A percentile compares a stretch with the other conserved stretches of the same genome.
Evolutionary conservation across 1,284 basidiomycete species (phyloP).

Genomic region (Wallemia hederae): DNA sequence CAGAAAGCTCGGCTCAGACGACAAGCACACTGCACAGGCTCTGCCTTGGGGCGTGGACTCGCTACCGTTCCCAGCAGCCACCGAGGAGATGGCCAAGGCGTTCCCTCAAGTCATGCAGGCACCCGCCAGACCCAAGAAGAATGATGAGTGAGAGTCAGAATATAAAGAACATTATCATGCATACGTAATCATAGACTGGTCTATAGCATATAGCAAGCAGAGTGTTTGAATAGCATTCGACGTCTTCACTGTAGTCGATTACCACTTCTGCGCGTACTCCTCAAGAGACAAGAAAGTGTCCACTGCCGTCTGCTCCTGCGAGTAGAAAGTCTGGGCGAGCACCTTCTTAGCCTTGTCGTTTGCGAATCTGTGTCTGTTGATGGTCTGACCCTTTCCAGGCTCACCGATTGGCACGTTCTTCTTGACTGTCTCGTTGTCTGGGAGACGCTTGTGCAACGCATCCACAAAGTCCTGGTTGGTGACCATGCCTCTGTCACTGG

Average conservation of each 20-base stretch:
- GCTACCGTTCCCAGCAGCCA: conserved; percentile 78
- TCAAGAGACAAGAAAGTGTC: background rate
- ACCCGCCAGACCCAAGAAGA: background rate
- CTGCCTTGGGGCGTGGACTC: conserved; percentile 51
- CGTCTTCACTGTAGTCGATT: background rate
- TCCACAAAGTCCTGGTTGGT: background rate
- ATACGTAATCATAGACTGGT: too few relatives aligned
- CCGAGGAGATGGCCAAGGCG: conserved; percentile 35
- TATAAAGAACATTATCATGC: background rate
- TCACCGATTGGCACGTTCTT: background rate
- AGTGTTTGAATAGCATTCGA: too few relatives aligned
- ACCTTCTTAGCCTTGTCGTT: background rate
- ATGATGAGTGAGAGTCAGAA: background rate
- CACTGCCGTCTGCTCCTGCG: background rate
- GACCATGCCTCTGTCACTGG: conserved; percentile 1
- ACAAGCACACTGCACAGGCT: conserved; percentile 42
- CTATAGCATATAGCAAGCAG: too few relatives aligned
- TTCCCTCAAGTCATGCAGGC: conserved; percentile 11
- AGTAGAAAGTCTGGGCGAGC: background rate
- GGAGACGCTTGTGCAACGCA: background rate
- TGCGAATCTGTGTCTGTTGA: background rate
- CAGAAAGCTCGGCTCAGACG: conserved; percentile 22
- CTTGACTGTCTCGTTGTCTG: background rate
- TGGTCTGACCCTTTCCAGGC: background rate
- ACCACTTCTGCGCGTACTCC: background rate